Conservation (phyloP, 352 stramenopile species). For the Pythium guiyangense region DNA sequence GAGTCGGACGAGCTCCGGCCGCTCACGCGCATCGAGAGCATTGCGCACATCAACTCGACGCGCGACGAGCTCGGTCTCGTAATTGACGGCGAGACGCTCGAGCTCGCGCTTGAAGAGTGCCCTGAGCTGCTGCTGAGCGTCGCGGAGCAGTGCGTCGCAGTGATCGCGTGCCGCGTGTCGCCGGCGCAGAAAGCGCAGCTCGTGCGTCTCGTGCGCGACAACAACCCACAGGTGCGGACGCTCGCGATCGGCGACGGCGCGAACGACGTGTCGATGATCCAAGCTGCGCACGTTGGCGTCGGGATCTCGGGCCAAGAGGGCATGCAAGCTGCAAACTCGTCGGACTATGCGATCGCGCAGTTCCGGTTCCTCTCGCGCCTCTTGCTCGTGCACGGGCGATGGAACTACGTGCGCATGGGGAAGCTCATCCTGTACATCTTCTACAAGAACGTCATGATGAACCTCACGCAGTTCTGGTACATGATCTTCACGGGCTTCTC, state of each 20-base stretch:
- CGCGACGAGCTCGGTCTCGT: conserved; percentile 56
- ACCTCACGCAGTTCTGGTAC: conserved; percentile 94
- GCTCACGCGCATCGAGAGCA: conserved; percentile 65
- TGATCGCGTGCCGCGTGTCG: conserved; percentile 92
- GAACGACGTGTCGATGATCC: conserved; percentile 97
- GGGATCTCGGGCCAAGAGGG: conserved; percentile 93
- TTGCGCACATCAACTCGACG: conserved; percentile 36
- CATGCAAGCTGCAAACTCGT: conserved; percentile 93
- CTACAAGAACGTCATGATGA: conserved; percentile 96
- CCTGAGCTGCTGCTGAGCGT: conserved; percentile 69
- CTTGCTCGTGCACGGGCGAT: conserved; percentile 91
- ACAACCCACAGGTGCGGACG: conserved; percentile 77
- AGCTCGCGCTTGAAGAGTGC: conserved; percentile 71
- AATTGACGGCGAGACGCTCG: conserved; percentile 81
- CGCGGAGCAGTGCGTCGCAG: conserved; percentile 80
- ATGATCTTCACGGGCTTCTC: conserved; percentile 90
- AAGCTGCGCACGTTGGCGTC: conserved; percentile 90
- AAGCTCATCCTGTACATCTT: conserved; percentile 94
- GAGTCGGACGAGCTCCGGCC: conserved; percentile 20
- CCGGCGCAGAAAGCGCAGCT: conserved; percentile 92
- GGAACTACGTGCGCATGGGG: conserved; percentile 92
- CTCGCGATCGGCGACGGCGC: conserved; percentile 93
- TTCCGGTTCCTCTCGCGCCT: conserved; percentile 92
- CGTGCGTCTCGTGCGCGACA: conserved; percentile 90
- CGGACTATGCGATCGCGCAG: conserved; percentile 93